Base-by-base conservation (phyloP, 2,329 filamentous ascomycete genomes). In the Verticillium tricorpus region DNA sequence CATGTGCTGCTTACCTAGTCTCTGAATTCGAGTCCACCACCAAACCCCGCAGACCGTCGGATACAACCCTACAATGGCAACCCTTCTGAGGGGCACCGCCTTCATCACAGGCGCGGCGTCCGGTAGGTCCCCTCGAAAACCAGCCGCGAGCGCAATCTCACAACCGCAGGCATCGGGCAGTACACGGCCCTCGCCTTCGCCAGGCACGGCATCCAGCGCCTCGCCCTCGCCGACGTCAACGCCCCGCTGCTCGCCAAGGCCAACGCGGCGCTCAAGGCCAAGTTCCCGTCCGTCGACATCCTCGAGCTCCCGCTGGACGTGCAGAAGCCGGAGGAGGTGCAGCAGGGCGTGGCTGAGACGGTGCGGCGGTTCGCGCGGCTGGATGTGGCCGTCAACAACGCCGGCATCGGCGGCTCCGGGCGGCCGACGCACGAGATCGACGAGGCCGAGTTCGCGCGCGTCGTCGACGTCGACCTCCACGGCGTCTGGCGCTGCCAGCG, bases 401-500 rank as follows among this genome's bases (percentile, higher is more conserved):
- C 84, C 1, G 84, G 83, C 2, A 77, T 86, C 31, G 72, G 72
- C 7, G 81, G 80, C 0, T 67, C 68, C 1, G 70, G 76, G 32
- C 70, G 67, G 17, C 70, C 71, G 1, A 85, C 82, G 0, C 77
- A 83, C 60, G 75, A 84, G 61, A 67, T 78, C 50, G 70, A 73
- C 1, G 73, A 80, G 58, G 73, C 74, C 1, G 80, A 83, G 55
- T 87, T 83, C 77, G 69, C 79, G 45, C 73, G 75, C 6, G 75
- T 86, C 1, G 66, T 86, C 3, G 76, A 80, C 61, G 72, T 86
- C 56, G 83, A 88, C 64, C 74, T 85, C 25, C 79, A 79, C 54
- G 85, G 84, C 4, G 80, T 87, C 0, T 86, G 82, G 78, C 73
- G 84, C 28, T 86, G 84, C 64, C 81, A 86, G 67, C 75, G 77